These are phyloP conservation scores for Globisporangium acanthophoron DNA, from an alignment of 352 stramenopile genomes.

Conservation along the genomic window DNA sequence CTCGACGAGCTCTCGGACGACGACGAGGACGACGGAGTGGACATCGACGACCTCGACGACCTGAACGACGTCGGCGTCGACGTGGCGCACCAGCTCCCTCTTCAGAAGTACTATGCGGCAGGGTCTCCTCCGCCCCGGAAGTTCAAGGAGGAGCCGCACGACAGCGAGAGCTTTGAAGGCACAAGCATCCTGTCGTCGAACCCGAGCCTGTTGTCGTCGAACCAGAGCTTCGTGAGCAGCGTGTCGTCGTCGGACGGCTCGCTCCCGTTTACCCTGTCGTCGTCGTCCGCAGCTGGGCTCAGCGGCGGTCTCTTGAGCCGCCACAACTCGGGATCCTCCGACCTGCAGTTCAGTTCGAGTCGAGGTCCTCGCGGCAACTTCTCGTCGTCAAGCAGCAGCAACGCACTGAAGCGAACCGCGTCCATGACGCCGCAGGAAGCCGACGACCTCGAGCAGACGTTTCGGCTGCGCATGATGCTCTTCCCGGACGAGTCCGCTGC, in stretches of 20 bases:
- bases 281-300: neutral
- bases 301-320: neutral
- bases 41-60: slow-evolving; percentile 14
- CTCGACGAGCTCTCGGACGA: slow-evolving; percentile 24
- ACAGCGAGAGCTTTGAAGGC: slow-evolving; percentile 14
- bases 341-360: neutral
- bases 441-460: slow-evolving; percentile 27
- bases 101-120: neutral
- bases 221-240: slow-evolving; percentile 9
- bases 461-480: slow-evolving; percentile 26
- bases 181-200: slow-evolving; percentile 9
- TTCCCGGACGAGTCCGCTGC: slow-evolving; percentile 11
- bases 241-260: slow-evolving; percentile 7
- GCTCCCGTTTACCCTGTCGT: slow-evolving; percentile 1
- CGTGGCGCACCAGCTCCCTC: neutral
- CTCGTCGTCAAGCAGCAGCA: neutral
- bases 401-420: slow-evolving; percentile 1
- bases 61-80: neutral
- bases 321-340: slow-evolving; percentile 3
- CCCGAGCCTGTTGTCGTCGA: too few relatives aligned
- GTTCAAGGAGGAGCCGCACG: slow-evolving; percentile 6
- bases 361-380: neutral
- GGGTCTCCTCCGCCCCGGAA: slow-evolving; percentile 1
- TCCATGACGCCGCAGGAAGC: slow-evolving; percentile 5
- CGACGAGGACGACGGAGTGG: slow-evolving; percentile 7